Base-by-base conservation (phyloP, 345 rosid genomes). In the Diplotaxis tenuifolia region DNA sequence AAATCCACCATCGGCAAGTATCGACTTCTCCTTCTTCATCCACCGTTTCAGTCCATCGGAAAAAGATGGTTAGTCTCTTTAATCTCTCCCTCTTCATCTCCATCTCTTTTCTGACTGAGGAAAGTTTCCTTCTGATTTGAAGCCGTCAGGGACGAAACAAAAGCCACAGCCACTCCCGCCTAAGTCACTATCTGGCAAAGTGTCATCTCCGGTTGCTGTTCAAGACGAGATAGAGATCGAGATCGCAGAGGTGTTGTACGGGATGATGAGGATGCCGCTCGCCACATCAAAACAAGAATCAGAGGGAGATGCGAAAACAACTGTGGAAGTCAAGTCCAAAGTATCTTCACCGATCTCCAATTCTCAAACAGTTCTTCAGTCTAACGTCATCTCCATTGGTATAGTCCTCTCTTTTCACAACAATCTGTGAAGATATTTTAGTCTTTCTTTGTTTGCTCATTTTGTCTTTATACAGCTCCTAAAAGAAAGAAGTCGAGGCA, bases 191-290 rank as follows among this genome's bases (percentile, higher is more conserved):
- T 68, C 93, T 15, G 9, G 58, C 21, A 88, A 86, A 71, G 77
- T 89, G 2, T 79, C 93, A 16, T 84, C 92, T 9, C 74, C 74
- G 27, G 65, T 62, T 11, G 81, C 76, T 2, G 87, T 85, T 34
- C 99, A 92, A 68, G 98, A 96, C 32, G 98, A 96, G 79, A 92
- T 92, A 70, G 99, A 96, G 88, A 87, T 96, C 78, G 99, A 96
- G 91, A 92, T 96, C 36, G 99, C 99, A 0, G 96, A 96, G 76
- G 99, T 96, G 22, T 77, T 96, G 45, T 96, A 89, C 45, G 98
- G 96, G 9, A 79, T 95, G 97, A 81, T 85, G 96, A 86, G 89
- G 79, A 95, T 87, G 82, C 95, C 98, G 12, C 86, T 83, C 47
- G 89, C 75, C 0, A 82, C 95, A 4, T 67, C 86, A 0, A 92